Evolutionary conservation across 441 rosid genomes (phyloP), one percentile per base, ranked within the genome.

Genomic region (Aquilaria agallochum): DNA sequence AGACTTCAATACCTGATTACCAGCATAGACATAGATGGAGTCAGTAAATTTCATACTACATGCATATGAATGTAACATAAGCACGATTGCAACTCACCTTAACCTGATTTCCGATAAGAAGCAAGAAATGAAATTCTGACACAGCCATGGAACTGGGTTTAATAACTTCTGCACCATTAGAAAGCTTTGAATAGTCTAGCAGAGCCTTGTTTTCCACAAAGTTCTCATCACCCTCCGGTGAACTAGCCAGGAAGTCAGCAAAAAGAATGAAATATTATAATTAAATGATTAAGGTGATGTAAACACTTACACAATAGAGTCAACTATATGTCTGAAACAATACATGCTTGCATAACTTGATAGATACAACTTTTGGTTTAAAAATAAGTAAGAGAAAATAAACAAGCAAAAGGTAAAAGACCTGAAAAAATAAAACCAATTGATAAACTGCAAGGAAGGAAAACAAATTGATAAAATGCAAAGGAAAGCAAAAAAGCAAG

Each of bases 171-270:
- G 78, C 66, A 74, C 90, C 90, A 62, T 85, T 89, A 79, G 78
- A 79, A 68, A 95, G 65, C 76, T 92, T 95, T 68, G 85, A 68
- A 63, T 95, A 92, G 80, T 72, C 82, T 79, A 92, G 77, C 49
- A 95, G 96, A 47, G 97, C 99, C 83, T 95, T 95, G 81, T 86
- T 92, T 83, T 95, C 99, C 85, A 95, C 90, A 78, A 90, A 94
- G 76, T 89, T 90, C 69, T 90, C 92, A 80, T 95, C 98, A 55
- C 98, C 97, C 72, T 85, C 83, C 59, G 90, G 80, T 74, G 78
- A 88, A 79, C 98, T 95, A 74, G 52, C 66, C 65, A 73, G 60
- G 64, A 64, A 63, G 63, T 68, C 20, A 8, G n/a, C 48, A 68
- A 69, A 50, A 56, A 54, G 50, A 30, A 2, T 11, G 10, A 58